Percentiles rank a stretch among this genome's conserved stretches.
Evolutionary conservation across 345 rosid species (phyloP).

Genomic region (Reutealis trisperma): DNA sequence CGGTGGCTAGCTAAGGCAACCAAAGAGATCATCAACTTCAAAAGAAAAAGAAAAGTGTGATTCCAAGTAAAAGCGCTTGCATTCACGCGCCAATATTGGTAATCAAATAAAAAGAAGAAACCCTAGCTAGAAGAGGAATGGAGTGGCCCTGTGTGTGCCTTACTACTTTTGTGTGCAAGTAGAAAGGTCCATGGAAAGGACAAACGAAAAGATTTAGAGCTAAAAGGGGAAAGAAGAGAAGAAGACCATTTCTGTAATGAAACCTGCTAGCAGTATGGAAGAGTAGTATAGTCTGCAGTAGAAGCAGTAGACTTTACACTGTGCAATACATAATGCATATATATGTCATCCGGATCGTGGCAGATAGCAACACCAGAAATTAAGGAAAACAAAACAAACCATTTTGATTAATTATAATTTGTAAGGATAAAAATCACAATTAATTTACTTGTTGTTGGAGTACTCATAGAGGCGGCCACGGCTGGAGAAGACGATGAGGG

Average conservation of each 20-base stretch:
- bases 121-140: background rate
- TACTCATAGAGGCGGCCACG: constrained; percentile 98
- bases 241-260: background rate
- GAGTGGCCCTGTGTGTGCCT: background rate
- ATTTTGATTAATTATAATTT: too few species aligned
- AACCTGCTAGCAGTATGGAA: background rate
- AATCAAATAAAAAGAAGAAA: too few species aligned
- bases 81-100: background rate
- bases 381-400: background rate
- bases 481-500: constrained; percentile 91
- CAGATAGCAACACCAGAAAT: background rate
- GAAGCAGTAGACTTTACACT: too few species aligned
- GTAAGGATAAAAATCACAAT: too few species aligned
- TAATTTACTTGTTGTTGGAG: constrained; percentile 78
- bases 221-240: background rate
- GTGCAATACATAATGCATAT: too few species aligned
- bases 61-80: background rate
- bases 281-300: too few species aligned
- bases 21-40: background rate
- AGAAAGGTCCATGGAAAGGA: background rate
- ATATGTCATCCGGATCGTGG: background rate
- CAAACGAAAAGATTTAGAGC: background rate
- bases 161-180: too few species aligned
- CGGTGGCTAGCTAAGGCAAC: background rate
- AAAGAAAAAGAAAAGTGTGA: too few species aligned